Evolutionary conservation across 2,329 filamentous ascomycete species (phyloP).

Genomic region (Byssoonygena ceratinophila): DNA sequence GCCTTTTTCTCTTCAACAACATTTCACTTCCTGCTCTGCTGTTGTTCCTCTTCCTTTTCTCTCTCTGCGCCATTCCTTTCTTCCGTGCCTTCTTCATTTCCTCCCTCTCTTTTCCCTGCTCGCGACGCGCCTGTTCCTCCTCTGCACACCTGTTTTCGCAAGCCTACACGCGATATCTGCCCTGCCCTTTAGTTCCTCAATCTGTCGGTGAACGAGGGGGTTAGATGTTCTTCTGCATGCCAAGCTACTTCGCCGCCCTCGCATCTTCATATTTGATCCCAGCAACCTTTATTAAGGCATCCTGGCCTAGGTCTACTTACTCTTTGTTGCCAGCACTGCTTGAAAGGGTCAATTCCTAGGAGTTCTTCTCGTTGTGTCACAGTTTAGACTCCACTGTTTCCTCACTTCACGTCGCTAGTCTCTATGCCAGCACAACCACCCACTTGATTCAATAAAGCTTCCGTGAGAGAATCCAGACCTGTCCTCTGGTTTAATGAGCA

Average conservation of each 20-base stretch:
- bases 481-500: background rate
- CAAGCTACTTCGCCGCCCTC: slow-evolving; percentile 29
- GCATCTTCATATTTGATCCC: slow-evolving; percentile 17
- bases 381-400: background rate
- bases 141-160: background rate
- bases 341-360: background rate
- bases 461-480: slow-evolving; percentile 4
- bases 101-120: background rate
- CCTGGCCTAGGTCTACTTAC: background rate
- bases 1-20: background rate
- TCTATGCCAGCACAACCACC: slow-evolving; percentile 6
- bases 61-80: background rate
- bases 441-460: background rate
- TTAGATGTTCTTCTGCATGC: slow-evolving; percentile 19
- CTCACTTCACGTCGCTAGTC: slow-evolving; percentile 1
- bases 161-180: background rate
- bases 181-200: background rate
- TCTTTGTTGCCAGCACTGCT: background rate
- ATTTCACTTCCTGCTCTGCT: background rate
- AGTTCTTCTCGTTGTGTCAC: background rate
- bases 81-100: background rate
- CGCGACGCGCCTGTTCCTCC: slow-evolving; percentile 1
- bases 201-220: slow-evolving; percentile 12
- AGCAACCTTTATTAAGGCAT: slow-evolving; percentile 1
- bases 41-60: background rate